Evolutionary conservation across 106 monocot species (phyloP).

Genomic region (Platanthera zijinensis): DNA sequence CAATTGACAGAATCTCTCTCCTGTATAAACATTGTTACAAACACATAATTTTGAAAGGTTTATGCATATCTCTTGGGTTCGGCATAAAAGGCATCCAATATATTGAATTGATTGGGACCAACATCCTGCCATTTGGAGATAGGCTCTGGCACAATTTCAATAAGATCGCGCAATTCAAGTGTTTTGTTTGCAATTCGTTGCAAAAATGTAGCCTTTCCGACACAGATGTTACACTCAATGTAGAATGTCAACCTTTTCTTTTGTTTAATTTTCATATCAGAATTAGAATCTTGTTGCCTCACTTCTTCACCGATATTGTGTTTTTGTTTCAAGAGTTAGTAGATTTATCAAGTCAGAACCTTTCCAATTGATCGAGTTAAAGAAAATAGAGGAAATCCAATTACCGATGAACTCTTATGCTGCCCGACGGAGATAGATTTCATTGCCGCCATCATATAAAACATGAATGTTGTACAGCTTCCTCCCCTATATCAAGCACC

Average conservation of each 20-base stretch:
- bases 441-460: too few species aligned
- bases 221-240: constrained; percentile 96
- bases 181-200: constrained; percentile 98
- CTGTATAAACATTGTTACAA: too few species aligned
- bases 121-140: constrained; percentile 81
- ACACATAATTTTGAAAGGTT: constrained; percentile 98
- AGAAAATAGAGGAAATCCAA: too few species aligned
- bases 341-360: too few species aligned
- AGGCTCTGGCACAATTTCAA: constrained; percentile 96
- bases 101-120: constrained; percentile 99
- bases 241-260: constrained; percentile 95
- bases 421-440: too few species aligned
- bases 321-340: too few species aligned
- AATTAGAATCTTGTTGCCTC: constrained; percentile 26
- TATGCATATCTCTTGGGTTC: constrained; percentile 98
- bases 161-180: constrained; percentile 86
- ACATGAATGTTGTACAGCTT: too few species aligned
- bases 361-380: too few species aligned
- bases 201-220: constrained; percentile 92
- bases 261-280: constrained; percentile 32
- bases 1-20: constrained; percentile 79
- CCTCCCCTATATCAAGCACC: too few species aligned
- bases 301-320: constrained; percentile 86
- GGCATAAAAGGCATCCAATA: constrained; percentile 93
- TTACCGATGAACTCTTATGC: too few species aligned